Conservation (phyloP, 176 grass and related monocot genomes). For the Alloteropsis semialata region DNA sequence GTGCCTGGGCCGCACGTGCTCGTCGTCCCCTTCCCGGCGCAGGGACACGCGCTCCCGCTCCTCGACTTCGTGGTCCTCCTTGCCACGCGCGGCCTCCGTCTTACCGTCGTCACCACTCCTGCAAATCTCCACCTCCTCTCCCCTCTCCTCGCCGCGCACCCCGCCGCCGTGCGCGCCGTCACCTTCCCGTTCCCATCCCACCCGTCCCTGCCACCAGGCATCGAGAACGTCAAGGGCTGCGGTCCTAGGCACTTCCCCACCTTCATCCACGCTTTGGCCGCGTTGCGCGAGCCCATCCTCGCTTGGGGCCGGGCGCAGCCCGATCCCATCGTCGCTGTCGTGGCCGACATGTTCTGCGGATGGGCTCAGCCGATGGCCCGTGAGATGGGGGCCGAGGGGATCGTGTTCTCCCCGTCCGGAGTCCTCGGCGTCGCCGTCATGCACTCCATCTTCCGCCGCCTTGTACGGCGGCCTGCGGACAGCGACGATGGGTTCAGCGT, state of each 20-base stretch:
- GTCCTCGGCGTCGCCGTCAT: conserved; percentile 40
- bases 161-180: conserved; percentile 34
- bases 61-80: conserved; percentile 53
- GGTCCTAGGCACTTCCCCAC: not conserved
- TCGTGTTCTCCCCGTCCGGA: conserved; percentile 55
- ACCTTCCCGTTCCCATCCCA: conserved; percentile 59
- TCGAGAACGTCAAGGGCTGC: conserved; percentile 46
- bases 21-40: conserved; percentile 52
- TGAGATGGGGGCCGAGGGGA: conserved; percentile 42
- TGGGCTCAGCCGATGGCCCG: conserved; percentile 55
- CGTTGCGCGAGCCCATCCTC: conserved; percentile 27
- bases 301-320: conserved; percentile 10
- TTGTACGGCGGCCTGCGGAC: not conserved
- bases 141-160: conserved; percentile 55
- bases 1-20: conserved; percentile 34
- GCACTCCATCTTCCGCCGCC: conserved; percentile 37
- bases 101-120: conserved; percentile 52
- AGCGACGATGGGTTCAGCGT: conserved; percentile 21
- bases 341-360: conserved; percentile 61
- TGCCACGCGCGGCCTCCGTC: conserved; percentile 34
- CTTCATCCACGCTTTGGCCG: conserved; percentile 31
- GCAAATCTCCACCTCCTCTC: conserved; percentile 43
- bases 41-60: conserved; percentile 63
- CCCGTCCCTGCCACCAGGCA: conserved; percentile 39
- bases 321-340: conserved; percentile 31